Base-by-base conservation (phyloP, 371 early-diverging fungal genomes). In the Fennellomyces sp. region DNA sequence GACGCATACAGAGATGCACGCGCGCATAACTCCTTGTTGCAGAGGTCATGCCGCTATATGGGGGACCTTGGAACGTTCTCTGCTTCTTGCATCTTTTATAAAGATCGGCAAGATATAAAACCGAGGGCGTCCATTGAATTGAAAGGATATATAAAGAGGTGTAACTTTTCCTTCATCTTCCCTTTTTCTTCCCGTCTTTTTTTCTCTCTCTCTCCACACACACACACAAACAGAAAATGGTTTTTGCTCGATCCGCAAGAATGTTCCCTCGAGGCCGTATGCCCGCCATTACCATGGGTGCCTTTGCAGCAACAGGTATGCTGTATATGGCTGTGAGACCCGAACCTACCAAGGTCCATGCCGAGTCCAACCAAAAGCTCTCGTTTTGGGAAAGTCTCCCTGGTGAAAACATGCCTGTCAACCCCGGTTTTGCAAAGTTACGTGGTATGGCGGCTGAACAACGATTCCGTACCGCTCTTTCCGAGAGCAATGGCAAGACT, bases 371-470 rank as follows among this genome's bases (percentile, higher is more conserved):
- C n/a, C 65, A 73, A 36, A 63, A 66, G 28, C 45, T 77, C 23
- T 73, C 73, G 8, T 71, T 77, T 39, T 77, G 78, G 78, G 63
- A 77, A 28, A 72, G 60, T 26, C 56, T 77, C n/a, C 78, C 78
- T 63, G 78, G 78, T 60, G 78, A 77, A 45, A 77, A 77, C 29
- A 64, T 64, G 35, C 78, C 78, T 36, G 78, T 72, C 21, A 77
- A 77, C 49, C 65, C 64, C 23, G 78, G 78, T 5, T 68, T 77
- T 56, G 74, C 78, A 8, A 77, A 77, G 29, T 58, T 77, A 28
- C 69, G 78, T 39, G 78, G 78, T 49, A 59, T 64, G 49, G 78
- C 78, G 39, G 78, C 78, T 56, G 78, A 77, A 51, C 68, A 77
- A 55, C 60, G 74, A 36, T 77, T 77, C 49, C 73, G 78, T 57